Evolutionary conservation across 176 grass and related monocot species (phyloP).

Genomic region (Phoenix dactylifera): DNA sequence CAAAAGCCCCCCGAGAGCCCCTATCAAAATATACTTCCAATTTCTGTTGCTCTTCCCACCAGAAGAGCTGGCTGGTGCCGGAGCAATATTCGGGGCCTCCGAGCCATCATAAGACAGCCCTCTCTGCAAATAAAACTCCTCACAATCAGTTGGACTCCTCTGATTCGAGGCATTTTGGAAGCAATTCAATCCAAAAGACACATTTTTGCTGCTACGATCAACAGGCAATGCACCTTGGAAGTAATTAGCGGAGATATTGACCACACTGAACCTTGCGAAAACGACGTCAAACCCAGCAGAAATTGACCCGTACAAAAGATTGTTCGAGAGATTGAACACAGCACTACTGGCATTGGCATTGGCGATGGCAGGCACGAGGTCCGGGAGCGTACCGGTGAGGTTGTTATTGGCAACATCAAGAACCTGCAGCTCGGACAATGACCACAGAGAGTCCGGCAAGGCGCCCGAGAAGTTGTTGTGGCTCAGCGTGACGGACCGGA

Average conservation of each 20-base stretch:
- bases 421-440: constrained; percentile 33
- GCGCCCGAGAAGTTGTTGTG: constrained; percentile 52
- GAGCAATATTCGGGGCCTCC: neutral
- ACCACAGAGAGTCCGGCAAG: constrained; percentile 51
- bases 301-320: constrained; percentile 51
- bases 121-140: constrained; percentile 39
- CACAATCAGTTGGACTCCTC: constrained; percentile 43
- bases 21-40: constrained; percentile 83
- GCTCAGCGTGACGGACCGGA: constrained; percentile 22
- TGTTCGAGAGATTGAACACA: constrained; percentile 57
- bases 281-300: constrained; percentile 37
- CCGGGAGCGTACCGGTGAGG: constrained; percentile 57
- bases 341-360: constrained; percentile 19
- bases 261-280: constrained; percentile 22
- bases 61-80: neutral
- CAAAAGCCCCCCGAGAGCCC: constrained; percentile 41
- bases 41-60: constrained; percentile 38
- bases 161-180: constrained; percentile 41
- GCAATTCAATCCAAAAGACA: constrained; percentile 53
- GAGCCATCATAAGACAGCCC: constrained; percentile 38
- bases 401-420: constrained; percentile 63
- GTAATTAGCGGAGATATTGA: constrained; percentile 73
- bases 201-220: constrained; percentile 15
- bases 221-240: constrained; percentile 47
- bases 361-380: constrained; percentile 17